Evolutionary conservation across 2,329 filamentous ascomycete genomes (phyloP), one percentile per base, ranked within the genome.

Genomic region (Cladosporium sp.): DNA sequence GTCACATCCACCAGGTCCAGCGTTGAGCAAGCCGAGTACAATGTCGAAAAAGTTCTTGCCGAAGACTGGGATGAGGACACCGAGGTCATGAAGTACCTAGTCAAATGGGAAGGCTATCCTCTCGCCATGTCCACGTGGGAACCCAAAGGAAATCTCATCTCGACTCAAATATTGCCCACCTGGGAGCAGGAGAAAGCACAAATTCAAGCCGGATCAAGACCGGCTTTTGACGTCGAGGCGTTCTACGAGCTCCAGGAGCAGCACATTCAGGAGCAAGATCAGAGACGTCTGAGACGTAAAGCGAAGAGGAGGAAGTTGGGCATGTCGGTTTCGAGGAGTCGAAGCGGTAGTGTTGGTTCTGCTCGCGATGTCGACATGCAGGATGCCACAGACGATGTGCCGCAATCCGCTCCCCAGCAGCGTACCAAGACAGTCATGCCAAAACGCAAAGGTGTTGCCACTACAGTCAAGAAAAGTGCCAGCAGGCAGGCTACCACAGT

Each of bases 101-200:
- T 70, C 49, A 69, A 70, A 51, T 73, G 70, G 70, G 61, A 64
- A 22, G 66, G 66, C 24, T 73, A 70, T 52, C 58, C 62, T 4
- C 59, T 69, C 0, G 40, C 60, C 9, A 52, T 60, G 13, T 61
- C 62, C 17, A 69, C 66, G 1, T 71, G 69, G 69, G 70, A 73
- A 42, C 67, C 68, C 2, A 39, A 22, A 9, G 58, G 64, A 8
- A 58, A 64, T 20, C 36, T 69, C 13, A 12, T 60, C 1, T 48
- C 47, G 20, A 45, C 53, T 2, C 51, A 57, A 3, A 56, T 65
- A 7, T 32, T 68, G 20, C 10, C 42, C 8, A 34, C 61, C 13
- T 72, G 69, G 70, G 45, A 61, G 8, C 32, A 57, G 8, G 36
- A 61, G 3, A 67, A 68, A 35, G n/a, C 3, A 7, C 20, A 19